Conservation (phyloP, 2,329 filamentous ascomycete genomes). For the Acephala macrosclerotiorum region DNA sequence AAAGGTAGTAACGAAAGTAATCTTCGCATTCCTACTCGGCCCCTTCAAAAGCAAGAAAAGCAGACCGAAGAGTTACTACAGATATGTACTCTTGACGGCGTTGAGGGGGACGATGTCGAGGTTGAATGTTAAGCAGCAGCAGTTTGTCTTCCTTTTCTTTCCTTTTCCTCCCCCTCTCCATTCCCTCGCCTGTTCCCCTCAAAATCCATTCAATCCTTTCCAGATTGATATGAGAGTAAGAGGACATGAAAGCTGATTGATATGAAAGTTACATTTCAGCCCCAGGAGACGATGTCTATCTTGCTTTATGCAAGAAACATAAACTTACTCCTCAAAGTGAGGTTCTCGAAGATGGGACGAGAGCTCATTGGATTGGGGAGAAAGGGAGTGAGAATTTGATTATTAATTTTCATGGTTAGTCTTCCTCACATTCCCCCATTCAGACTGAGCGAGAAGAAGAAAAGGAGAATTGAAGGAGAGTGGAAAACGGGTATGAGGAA, state of each 20-base stretch:
- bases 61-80: conserved; percentile 27
- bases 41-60: conserved; percentile 21
- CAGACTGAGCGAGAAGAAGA: no score
- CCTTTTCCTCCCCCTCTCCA: background rate
- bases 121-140: conserved; percentile 31
- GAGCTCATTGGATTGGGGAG: conserved; percentile 55
- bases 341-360: conserved; percentile 47
- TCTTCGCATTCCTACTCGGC: background rate
- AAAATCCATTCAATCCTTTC: background rate
- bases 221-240: background rate
- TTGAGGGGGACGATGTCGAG: conserved; percentile 28
- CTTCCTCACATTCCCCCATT: background rate
- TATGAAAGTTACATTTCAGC: conserved; percentile 30
- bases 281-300: conserved; percentile 37
- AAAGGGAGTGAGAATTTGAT: conserved; percentile 49
- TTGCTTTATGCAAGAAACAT: conserved; percentile 35
- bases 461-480: no score
- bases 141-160: conserved; percentile 30
- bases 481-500: no score
- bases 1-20: background rate
- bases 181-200: background rate
- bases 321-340: conserved; percentile 34
- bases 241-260: background rate
- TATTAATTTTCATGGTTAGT: conserved; percentile 54
- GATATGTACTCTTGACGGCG: conserved; percentile 33